These are phyloP conservation scores for Hypoxylon rickii DNA, from an alignment of 495 filamentous ascomycete genomes.

Conservation along the genomic window DNA sequence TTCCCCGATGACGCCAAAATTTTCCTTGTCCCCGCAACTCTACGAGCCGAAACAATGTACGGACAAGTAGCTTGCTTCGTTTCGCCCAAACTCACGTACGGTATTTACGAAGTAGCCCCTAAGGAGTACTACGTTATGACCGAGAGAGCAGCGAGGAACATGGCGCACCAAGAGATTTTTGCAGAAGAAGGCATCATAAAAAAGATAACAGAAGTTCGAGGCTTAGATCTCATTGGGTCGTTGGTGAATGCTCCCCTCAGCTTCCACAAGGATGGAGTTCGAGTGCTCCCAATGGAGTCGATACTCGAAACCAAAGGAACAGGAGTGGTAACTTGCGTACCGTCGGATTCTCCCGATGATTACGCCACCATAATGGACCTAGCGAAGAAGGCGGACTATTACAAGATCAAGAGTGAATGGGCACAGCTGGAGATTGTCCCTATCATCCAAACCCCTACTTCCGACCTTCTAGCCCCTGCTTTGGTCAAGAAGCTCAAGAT, in stretches of 20 bases:
- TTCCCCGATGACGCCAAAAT: conserved; percentile 81
- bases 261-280: conserved; percentile 75
- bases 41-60: conserved; percentile 98
- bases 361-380: conserved; percentile 88
- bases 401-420: conserved; percentile 97
- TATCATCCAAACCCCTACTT: conserved; percentile 87
- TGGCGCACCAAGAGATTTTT: conserved; percentile 92
- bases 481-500: conserved; percentile 95
- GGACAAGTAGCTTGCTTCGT: conserved; percentile 97
- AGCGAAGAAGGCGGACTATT: conserved; percentile 95
- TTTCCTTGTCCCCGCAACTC: conserved; percentile 87
- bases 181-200: conserved; percentile 73
- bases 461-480: conserved; percentile 77
- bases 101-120: conserved; percentile 81
- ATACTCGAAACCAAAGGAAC: conserved; percentile 93
- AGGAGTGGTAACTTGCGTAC: conserved; percentile 93
- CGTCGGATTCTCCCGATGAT: conserved; percentile 94
- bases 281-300: conserved; percentile 92
- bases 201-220: conserved; percentile 70
- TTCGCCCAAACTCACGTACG: conserved; percentile 87
- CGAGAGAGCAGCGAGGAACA: conserved; percentile 88
- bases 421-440: conserved; percentile 83
- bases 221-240: conserved; percentile 83
- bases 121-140: conserved; percentile 86
- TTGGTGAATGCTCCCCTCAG: conserved; percentile 87